phyloP scores from a whole-genome alignment of 805 yeast species.

The Candida krabiensis region DNA sequence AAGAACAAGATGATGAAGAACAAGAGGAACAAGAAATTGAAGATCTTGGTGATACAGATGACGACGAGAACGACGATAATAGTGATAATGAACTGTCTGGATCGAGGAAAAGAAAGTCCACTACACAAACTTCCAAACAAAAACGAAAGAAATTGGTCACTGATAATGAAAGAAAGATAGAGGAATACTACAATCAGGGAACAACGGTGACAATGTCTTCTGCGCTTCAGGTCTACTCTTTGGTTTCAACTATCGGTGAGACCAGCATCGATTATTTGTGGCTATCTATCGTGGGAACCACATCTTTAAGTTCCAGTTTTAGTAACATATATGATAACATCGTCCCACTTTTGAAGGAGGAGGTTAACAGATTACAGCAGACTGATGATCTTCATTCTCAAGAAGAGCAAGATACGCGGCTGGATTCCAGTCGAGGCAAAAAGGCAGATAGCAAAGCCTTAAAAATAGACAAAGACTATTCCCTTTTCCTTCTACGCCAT shows the following conservation, averaged over 20 bases:
- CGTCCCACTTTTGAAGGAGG: conserved; percentile 76
- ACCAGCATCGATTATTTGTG: conserved; percentile 70
- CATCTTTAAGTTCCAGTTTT: conserved; percentile 70
- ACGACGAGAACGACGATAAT: conserved; percentile 31
- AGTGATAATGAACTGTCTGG: conserved; percentile 32
- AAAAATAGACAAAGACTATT: conserved; percentile 77
- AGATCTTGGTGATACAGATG: conserved; percentile 31
- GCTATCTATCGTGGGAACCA: conserved; percentile 86
- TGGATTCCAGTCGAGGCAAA: conserved; percentile 25
- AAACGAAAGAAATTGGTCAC: conserved; percentile 41
- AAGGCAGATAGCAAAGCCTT: conserved; percentile 41
- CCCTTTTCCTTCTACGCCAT: conserved; percentile 82
- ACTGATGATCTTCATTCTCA: conserved; percentile 12
- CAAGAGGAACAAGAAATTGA: conserved; percentile 35
- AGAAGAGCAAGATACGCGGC: conserved; percentile 8
- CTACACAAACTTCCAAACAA: conserved; percentile 32
- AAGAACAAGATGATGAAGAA: conserved; percentile 37
- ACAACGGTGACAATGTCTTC: conserved; percentile 72
- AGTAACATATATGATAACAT: conserved; percentile 74
- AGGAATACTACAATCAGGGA: conserved; percentile 82
- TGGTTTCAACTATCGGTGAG: conserved; percentile 81
- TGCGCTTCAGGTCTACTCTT: conserved; percentile 76
- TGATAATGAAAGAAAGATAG: conserved; percentile 55
- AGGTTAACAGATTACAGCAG: conserved; percentile 68
- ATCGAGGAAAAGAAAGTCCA: conserved; percentile 24